Base-by-base conservation (phyloP, 2,329 filamentous ascomycete genomes). In the Trichoderma pleuroti region DNA sequence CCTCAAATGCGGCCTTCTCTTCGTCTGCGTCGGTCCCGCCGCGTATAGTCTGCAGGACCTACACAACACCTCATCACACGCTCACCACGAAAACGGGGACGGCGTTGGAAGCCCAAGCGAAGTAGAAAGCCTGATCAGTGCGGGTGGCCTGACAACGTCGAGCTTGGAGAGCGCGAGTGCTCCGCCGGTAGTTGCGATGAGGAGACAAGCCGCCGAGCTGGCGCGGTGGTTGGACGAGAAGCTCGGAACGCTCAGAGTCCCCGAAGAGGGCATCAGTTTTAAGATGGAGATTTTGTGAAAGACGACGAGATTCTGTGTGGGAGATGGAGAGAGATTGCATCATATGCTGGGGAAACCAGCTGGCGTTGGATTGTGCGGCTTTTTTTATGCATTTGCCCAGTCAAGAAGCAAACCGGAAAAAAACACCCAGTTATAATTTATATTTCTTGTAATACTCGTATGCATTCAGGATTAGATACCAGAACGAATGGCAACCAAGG, bases 211-310 rank as follows among this genome's bases (percentile, higher is more conserved):
- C 5, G 86, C 88, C 74, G 87, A 90, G 73, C 80, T 91, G 69
- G 87, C 86, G 28, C 80, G 82, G 68, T 88, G 86, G 84, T 77
- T 91, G 73, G 88, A 91, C 73, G 86, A 86, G n/a, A 86, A 86
- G 79, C 81, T 91, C 7, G 85, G 85, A 7, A 81, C 82, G 16
- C 76, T 90, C 72, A 80, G 80, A 16, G 83, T 89, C 32, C 86
- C 87, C 0, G 84, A 87, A 62, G 86, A 88, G 66, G 84, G 83
- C 6, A 80, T 86, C 26, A 70, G 32, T 66, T 54, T 4, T 36
- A 36, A 36, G 52, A 30, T 18, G n/a, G 42, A 30, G 18, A 3
- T 2, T 36, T 3, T 14, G n/a, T 1, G n/a, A 10, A 28, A 24
- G 28, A 42, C 1, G 16, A 14, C 7, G 1, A 24, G 34, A 21